Evolutionary conservation across 805 yeast genomes (phyloP).

Genomic region (Teunomyces panamensis): DNA sequence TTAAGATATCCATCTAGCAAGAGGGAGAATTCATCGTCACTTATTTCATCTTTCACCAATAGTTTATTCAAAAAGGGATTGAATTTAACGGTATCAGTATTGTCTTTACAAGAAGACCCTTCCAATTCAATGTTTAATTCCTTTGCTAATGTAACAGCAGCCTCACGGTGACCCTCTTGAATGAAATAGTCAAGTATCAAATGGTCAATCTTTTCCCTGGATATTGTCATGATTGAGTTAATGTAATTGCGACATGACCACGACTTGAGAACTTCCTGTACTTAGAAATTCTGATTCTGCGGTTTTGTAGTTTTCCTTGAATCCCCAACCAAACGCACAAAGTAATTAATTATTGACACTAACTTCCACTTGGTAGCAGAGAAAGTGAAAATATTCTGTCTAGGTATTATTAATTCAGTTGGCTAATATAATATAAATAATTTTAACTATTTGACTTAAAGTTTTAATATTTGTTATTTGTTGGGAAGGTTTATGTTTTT

Average conservation of each 20-base stretch:
- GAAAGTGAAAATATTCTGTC: no score
- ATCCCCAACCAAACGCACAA: no score
- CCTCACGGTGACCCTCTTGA: slow-evolving; percentile 71
- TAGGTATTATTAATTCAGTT: no score
- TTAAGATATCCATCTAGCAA: slow-evolving; percentile 9
- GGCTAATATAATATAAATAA: no score
- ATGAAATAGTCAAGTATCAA: slow-evolving; percentile 71
- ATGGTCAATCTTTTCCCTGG: slow-evolving; percentile 42
- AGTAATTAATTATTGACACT: no score
- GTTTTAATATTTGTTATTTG: no score
- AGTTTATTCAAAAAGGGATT: slow-evolving; percentile 10
- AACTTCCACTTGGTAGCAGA: no score
- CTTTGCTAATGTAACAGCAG: slow-evolving; percentile 59
- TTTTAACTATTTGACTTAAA: no score
- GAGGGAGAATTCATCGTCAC: slow-evolving; percentile 12
- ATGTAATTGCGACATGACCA: background rate
- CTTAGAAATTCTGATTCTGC: background rate
- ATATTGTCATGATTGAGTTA: slow-evolving; percentile 6
- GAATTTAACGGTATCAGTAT: slow-evolving; percentile 5
- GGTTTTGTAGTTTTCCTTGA: background rate
- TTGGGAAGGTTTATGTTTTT: no score
- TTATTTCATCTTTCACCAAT: slow-evolving; percentile 3
- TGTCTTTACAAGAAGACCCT: background rate
- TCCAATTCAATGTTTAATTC: slow-evolving; percentile 44
- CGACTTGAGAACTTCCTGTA: background rate